phyloP scores from a whole-genome alignment of 2,329 filamentous ascomycete genomes.

The Cyphellophora attinorum region DNA sequence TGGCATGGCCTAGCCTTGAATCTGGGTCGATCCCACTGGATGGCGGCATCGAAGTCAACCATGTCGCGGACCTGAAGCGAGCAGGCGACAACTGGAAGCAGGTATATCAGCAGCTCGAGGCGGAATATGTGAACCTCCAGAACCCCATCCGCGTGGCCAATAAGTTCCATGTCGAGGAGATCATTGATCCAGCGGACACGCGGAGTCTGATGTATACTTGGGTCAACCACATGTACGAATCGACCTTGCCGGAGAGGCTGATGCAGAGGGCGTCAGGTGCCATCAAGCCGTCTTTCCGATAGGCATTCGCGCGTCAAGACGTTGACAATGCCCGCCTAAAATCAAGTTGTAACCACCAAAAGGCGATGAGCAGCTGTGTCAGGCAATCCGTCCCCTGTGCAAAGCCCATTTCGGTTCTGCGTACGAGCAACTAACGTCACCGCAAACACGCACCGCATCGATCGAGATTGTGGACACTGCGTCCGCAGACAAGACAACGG shows the following conservation, averaged over 20 bases:
- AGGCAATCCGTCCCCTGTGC: too few species aligned
- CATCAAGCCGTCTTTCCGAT: slow-evolving; percentile 7
- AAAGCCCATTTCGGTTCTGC: too few species aligned
- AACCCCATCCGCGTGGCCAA: slow-evolving; percentile 57
- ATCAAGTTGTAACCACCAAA: too few species aligned
- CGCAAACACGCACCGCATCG: too few species aligned
- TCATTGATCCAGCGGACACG: slow-evolving; percentile 53
- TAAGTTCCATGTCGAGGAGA: slow-evolving; percentile 54
- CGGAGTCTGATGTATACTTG: slow-evolving; percentile 45
- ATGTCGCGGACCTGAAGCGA: slow-evolving; percentile 49
- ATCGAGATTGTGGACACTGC: too few species aligned
- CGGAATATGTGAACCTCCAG: slow-evolving; percentile 52
- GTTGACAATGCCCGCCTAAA: too few species aligned
- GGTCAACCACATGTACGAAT: slow-evolving; percentile 37
- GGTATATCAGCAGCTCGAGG: slow-evolving; percentile 47
- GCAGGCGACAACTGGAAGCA: slow-evolving; percentile 42
- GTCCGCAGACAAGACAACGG: too few species aligned
- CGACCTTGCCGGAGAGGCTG: slow-evolving; percentile 4
- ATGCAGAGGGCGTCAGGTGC: slow-evolving; percentile 4
- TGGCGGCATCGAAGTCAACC: slow-evolving; percentile 55
- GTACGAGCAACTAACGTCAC: too few species aligned
- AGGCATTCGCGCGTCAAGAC: too few species aligned
- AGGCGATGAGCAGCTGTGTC: too few species aligned
- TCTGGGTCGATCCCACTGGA: slow-evolving; percentile 55
- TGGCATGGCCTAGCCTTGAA: slow-evolving; percentile 55